phyloP scores from a whole-genome alignment of 2,329 filamentous ascomycete species.

The Bipolaris bicolor region DNA sequence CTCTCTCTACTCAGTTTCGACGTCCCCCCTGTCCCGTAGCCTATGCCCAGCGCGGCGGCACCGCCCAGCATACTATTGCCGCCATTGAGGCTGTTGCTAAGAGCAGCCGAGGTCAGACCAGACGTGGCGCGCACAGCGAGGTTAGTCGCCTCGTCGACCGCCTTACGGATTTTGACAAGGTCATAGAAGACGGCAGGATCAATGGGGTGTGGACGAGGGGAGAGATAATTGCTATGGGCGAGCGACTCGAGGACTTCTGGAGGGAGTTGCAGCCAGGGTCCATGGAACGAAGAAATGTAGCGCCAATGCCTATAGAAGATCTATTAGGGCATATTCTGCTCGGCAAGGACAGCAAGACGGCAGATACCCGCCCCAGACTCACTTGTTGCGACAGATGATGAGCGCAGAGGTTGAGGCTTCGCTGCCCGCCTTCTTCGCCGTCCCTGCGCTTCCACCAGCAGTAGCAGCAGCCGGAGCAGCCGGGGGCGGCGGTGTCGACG shows the following conservation, averaged over 20 bases:
- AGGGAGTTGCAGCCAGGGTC: constrained; percentile 81
- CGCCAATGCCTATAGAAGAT: constrained; percentile 71
- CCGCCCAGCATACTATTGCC: constrained; percentile 58
- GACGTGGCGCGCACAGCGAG: constrained; percentile 78
- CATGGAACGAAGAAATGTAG: constrained; percentile 83
- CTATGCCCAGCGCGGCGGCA: constrained; percentile 63
- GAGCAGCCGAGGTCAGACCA: constrained; percentile 69
- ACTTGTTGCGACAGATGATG: constrained; percentile 54
- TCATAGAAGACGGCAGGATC: constrained; percentile 84
- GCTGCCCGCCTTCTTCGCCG: constrained; percentile 15
- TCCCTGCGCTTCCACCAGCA: background rate
- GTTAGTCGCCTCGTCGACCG: constrained; percentile 80
- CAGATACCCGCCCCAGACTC: constrained; percentile 35
- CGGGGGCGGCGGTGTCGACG: constrained; percentile 9
- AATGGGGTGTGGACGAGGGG: constrained; percentile 75
- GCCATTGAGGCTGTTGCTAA: constrained; percentile 62
- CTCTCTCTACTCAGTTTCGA: constrained; percentile 76
- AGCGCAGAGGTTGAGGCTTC: constrained; percentile 38
- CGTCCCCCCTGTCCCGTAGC: constrained; percentile 60
- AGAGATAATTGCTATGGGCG: constrained; percentile 79
- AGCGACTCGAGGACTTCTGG: constrained; percentile 79
- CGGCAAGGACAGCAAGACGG: constrained; percentile 7
- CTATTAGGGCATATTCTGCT: constrained; percentile 18
- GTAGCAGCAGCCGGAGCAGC: background rate
- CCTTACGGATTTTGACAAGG: constrained; percentile 78